Evolutionary conservation across 495 filamentous ascomycete species (phyloP).

Genomic region (Rusavskia elegans): DNA sequence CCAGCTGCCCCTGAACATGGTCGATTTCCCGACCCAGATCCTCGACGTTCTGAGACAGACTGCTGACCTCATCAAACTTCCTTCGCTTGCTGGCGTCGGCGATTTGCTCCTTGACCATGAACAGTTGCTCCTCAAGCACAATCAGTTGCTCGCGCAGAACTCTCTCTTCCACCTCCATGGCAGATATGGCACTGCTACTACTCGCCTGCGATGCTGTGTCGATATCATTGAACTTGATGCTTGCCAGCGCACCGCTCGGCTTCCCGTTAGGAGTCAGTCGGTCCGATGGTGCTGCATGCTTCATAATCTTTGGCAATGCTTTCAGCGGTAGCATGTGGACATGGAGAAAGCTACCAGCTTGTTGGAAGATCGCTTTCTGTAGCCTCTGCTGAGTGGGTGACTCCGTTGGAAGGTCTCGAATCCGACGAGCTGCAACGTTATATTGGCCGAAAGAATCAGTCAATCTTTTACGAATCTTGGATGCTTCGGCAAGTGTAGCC

Average conservation of each 20-base stretch:
- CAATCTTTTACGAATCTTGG: constrained; percentile 77
- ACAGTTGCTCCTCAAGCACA: constrained; percentile 87
- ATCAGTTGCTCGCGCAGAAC: constrained; percentile 68
- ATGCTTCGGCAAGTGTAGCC: constrained; percentile 68
- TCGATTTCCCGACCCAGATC: constrained; percentile 78
- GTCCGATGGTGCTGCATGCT: constrained; percentile 38
- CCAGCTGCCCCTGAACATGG: constrained; percentile 37
- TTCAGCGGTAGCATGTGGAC: constrained; percentile 88
- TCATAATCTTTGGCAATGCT: constrained; percentile 66
- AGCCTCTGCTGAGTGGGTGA: constrained; percentile 60
- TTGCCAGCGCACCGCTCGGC: constrained; percentile 34
- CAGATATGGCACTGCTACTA: constrained; percentile 48
- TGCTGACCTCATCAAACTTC: constrained; percentile 79
- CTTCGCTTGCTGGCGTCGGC: constrained; percentile 62
- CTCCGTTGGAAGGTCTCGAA: constrained; percentile 59
- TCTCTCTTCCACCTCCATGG: constrained; percentile 75
- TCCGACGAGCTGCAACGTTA: constrained; percentile 65
- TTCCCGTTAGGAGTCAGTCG: constrained; percentile 21
- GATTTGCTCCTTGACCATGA: constrained; percentile 83
- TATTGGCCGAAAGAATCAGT: constrained; percentile 88
- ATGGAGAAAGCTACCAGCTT: constrained; percentile 72
- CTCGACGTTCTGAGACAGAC: constrained; percentile 63
- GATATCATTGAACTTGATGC: constrained; percentile 43
- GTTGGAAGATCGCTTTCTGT: constrained; percentile 72
- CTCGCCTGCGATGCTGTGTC: constrained; percentile 48